Evolutionary conservation across 805 yeast species (phyloP).

Genomic region (Teunomyces atbi): DNA sequence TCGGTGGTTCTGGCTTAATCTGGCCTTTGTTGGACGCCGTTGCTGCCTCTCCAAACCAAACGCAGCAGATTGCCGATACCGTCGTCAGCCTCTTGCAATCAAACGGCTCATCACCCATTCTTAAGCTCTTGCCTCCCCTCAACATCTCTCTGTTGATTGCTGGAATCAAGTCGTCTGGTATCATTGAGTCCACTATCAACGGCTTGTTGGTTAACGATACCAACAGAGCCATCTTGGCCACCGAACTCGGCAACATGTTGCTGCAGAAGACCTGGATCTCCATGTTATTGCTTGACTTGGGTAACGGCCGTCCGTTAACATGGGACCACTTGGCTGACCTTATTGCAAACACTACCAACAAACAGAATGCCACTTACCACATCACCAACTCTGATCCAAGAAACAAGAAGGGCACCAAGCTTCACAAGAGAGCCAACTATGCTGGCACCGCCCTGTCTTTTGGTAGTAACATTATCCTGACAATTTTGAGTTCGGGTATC

Average conservation of each 20-base stretch:
- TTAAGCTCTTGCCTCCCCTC: constrained; percentile 10
- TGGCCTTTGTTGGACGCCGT: constrained; percentile 25
- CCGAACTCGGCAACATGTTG: constrained; percentile 25
- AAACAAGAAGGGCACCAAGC: constrained; percentile 4
- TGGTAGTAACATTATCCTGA: constrained; percentile 25
- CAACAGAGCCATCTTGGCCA: constrained; percentile 25
- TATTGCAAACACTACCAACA: constrained; percentile 26
- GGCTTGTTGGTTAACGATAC: constrained; percentile 29
- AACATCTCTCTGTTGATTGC: constrained; percentile 23
- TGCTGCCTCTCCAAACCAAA: constrained; percentile 27
- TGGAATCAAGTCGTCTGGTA: constrained; percentile 23
- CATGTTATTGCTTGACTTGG: constrained; percentile 28
- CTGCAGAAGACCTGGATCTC: constrained; percentile 29
- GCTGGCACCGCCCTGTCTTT: constrained; percentile 34
- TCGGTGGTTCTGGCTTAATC: constrained; percentile 26
- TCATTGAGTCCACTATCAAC: constrained; percentile 23
- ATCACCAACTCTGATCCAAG: constrained; percentile 25
- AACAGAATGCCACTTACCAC: constrained; percentile 26
- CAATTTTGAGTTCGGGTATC: constrained; percentile 6
- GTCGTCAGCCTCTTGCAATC: background rate
- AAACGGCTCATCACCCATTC: constrained; percentile 1
- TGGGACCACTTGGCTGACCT: constrained; percentile 29
- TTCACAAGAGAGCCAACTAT: constrained; percentile 11
- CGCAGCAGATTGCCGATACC: background rate
- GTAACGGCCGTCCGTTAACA: constrained; percentile 29